These are phyloP conservation scores for Yarrowia alimentaria DNA, from an alignment of 805 yeast genomes.

Conservation along the genomic window DNA sequence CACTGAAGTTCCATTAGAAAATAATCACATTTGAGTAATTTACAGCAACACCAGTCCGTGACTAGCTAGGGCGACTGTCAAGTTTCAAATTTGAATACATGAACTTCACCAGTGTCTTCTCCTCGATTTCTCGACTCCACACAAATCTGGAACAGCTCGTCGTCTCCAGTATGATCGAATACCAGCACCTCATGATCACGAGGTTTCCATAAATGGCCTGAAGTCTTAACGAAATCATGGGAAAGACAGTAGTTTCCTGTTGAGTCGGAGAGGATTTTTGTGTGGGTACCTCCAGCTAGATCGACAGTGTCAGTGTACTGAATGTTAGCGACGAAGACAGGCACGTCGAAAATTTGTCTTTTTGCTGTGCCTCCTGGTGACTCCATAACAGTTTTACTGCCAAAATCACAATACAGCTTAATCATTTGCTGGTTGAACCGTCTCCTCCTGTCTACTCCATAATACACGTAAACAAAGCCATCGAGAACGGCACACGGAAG, in stretches of 20 bases:
- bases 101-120: too few species aligned
- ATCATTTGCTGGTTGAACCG: conserved; percentile 12
- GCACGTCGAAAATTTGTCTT: not conserved
- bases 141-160: conserved; percentile 14
- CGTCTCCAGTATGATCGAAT: conserved; percentile 13
- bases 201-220: conserved; percentile 10
- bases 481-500: conserved; percentile 16
- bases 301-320: conserved; percentile 17
- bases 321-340: conserved; percentile 8
- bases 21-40: too few species aligned
- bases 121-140: not conserved
- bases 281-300: conserved; percentile 19
- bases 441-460: conserved; percentile 12
- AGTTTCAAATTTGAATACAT: too few species aligned
- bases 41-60: too few species aligned
- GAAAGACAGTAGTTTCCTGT: not conserved
- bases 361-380: too few species aligned
- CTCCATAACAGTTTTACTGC: too few species aligned
- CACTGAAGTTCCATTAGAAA: too few species aligned
- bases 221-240: conserved; percentile 7
- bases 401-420: conserved; percentile 18
- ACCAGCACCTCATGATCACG: not conserved
- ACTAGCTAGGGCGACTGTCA: too few species aligned
- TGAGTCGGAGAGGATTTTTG: conserved; percentile 3
- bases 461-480: conserved; percentile 13